Evolutionary conservation across 2,329 filamentous ascomycete genomes (phyloP), one percentile per base, ranked within the genome.

Genomic region (Myriangium duriaei): DNA sequence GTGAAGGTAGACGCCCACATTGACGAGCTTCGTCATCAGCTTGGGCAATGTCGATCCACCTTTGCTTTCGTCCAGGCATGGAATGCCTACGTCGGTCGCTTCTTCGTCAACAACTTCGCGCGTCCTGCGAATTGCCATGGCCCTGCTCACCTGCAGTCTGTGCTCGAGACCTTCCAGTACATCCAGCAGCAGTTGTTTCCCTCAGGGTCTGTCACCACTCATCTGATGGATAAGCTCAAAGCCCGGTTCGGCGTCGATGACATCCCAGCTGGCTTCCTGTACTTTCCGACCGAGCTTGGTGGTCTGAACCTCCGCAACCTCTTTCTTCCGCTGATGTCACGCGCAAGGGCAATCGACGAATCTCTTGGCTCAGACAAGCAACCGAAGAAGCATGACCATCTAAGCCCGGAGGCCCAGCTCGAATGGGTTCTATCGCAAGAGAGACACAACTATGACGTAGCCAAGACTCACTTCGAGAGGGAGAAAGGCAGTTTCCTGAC

Each of bases 1-100:
- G 43, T 47, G 0, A 64, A 73, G 56, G 72, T 81, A 0, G 67
- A 76, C 43, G 55, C 62, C 16, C 76, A 80, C 44, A 71, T 77
- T 38, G 51, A 60, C 2, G 74, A 80, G 49, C 64, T 81, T 3
- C 62, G 63, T 19, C 64, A 62, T 3, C 76, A 81, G 46, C 67
- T 81, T 4, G 58, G 60, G 4, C 61, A 66, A 16, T 69, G 67
- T 42, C 64, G 65, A 42, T 74, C 67, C 42, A 56, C 76, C 5
- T 71, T 78, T 43, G 59, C 67, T 16, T 76, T 70, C 64, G 64
- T 76, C 3, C 66, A 75, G 38, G 57, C 62, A 0, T 71, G 69
- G 69, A 73, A 74, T 44, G 61, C 62, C 0, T 73, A 71, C 43
- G 67, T 62, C 1, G 58, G 57, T 2, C 65, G 61, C 0, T 74